These are phyloP conservation scores for Schwanniomyces pseudopolymorphus DNA, from an alignment of 805 yeast species.

Conservation along the genomic window DNA sequence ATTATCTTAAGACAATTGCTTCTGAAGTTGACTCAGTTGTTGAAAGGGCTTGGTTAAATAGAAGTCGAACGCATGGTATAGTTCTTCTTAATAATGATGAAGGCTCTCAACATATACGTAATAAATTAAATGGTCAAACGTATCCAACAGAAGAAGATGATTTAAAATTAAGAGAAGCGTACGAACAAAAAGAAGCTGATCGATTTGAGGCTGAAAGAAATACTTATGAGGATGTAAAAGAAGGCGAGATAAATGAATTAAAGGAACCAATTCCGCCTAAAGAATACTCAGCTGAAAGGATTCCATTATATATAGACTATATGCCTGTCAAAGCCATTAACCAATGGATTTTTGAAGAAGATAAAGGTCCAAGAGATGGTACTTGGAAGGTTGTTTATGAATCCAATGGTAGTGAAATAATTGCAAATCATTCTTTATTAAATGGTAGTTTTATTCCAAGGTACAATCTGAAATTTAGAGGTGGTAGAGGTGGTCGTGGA, in stretches of 20 bases:
- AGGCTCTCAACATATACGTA: slow-evolving; percentile 38
- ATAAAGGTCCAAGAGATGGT: slow-evolving; percentile 43
- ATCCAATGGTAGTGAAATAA: slow-evolving; percentile 26
- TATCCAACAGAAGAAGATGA: slow-evolving; percentile 33
- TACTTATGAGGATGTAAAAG: slow-evolving; percentile 10
- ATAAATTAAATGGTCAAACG: slow-evolving; percentile 29
- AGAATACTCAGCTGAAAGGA: slow-evolving; percentile 16
- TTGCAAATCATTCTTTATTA: slow-evolving; percentile 16
- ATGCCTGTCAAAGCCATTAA: slow-evolving; percentile 46
- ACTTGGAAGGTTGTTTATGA: slow-evolving; percentile 44
- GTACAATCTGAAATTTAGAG: slow-evolving; percentile 6
- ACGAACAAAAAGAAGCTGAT: slow-evolving; percentile 17
- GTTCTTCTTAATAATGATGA: slow-evolving; percentile 39
- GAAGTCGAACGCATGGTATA: slow-evolving; percentile 41
- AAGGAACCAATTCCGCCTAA: slow-evolving; percentile 17
- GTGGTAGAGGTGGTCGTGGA: slow-evolving; percentile 6
- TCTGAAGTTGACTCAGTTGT: slow-evolving; percentile 16
- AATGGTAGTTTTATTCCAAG: slow-evolving; percentile 17
- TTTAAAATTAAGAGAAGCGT: slow-evolving; percentile 12
- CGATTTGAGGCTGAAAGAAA: slow-evolving; percentile 17
- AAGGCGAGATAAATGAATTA: slow-evolving; percentile 7
- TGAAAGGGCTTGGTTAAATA: slow-evolving; percentile 47
- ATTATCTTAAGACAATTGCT: slow-evolving; percentile 30
- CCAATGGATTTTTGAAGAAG: slow-evolving; percentile 48
- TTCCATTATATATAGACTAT: slow-evolving; percentile 38